Base-by-base conservation (phyloP, 2,329 filamentous ascomycete species). In the Arachnopeziza araneosa region DNA sequence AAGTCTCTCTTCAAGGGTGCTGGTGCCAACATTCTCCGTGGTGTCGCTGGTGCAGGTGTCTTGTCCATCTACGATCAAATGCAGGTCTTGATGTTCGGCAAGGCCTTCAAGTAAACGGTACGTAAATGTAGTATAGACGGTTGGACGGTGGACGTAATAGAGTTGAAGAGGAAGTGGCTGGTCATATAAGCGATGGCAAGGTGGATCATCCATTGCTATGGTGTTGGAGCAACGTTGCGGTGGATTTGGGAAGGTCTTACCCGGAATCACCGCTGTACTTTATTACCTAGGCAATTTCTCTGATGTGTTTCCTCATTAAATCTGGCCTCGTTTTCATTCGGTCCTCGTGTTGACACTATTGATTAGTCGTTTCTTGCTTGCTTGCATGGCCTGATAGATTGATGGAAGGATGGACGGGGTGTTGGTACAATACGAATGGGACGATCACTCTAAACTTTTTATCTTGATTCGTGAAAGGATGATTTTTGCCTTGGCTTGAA, bases 11-110 rank as follows among this genome's bases (percentile, higher is more conserved):
- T 99, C 93, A 99, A 99, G 91, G 95, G 95, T 93, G 95, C 95
- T 78, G 95, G 95, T 91, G 95, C 95, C 88, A 99, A 99, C 91
- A 99, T 99, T 78, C 95, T 99, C 84, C 95, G 95, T 96, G 96
- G 95, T 97, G 95, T 99, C 77, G 95, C 95, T 77, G 96, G 95
- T 91, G 95, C 95, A 84, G 95, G 95, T 99, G 95, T 99, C 78
- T 87, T 99, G 79, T 99, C 95, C 80, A 97, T 99, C 91, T 99
- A 99, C 84, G 95, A 99, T 81, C 93, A 98, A 87, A 91, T 91
- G 80, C 95, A 99, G 90, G 87, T 99, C 79, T 82, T 99, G 80
- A 82, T 99, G 81, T 99, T 99, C 91, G 95, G 95, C 81, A 98
- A 99, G 93, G 91, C 92, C 85, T 99, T 93, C 93, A 96, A 96